Evolutionary conservation across 1,284 basidiomycete species (phyloP), one percentile per base, ranked within the genome.

Genomic region (Paramarasmius palmivorus): DNA sequence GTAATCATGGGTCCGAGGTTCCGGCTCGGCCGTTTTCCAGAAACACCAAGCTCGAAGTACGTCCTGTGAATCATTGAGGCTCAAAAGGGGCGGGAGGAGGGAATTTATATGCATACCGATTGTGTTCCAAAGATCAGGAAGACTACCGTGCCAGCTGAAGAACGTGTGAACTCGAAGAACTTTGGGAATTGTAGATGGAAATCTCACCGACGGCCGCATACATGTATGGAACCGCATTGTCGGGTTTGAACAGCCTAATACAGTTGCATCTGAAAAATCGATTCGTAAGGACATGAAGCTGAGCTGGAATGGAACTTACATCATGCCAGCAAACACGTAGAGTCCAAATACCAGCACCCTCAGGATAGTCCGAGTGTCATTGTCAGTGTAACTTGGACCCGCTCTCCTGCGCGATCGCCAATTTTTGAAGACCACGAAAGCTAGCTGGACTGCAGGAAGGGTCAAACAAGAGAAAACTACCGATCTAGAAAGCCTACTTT

Each of bases 41-140:
- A 70, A 72, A 46, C 63, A 68, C 70, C 71, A 73, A 25, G 61
- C 66, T 10, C 63, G 63, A n/a, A 72, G 56, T 8, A 73, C 66
- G 50, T 72, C 70, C 70, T 72, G 40, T 22, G 38, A 50, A 29
- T 34, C 36, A 35, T 37, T 26, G 6, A 2, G 26, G 9, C 25
- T 20, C 17, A 20, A 36, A 20, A 20, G 8, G 19, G 23, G 40
- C 6, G 19, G 51, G 29, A 20, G 3, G 26, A n/a, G 26, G n/a
- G 14, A 25, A 23, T 25, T 23, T 57, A n/a, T n/a, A n/a, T n/a
- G n/a, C 66, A 23, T 54, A 71, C 70, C 7, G 61, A 44, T 61
- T 73, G 72, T 25, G 70, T 70, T 5, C 69, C 71, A 54, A 73
- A 74, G 2, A 73, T 63, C 4, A 74, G 57, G 47, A 73, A 69